A percentile compares a stretch with the other conserved stretches of the same genome.
Conservation (phyloP, 108 stramenopile species). For the Epithemia pelagica region DNA sequence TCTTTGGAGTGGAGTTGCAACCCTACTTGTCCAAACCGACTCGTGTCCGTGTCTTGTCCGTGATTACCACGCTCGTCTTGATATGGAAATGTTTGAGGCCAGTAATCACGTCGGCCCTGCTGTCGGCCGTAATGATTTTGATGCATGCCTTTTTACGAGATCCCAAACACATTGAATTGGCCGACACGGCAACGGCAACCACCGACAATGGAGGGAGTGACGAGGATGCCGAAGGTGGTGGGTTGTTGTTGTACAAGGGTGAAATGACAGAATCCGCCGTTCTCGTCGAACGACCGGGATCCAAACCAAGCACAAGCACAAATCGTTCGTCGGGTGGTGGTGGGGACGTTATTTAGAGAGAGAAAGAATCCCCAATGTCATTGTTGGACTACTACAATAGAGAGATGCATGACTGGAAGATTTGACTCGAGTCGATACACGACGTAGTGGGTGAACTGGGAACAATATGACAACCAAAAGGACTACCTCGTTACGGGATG, state of each 20-base stretch:
- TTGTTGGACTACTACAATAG: no score
- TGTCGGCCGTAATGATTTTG: constrained; percentile 55
- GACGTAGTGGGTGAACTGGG: no score
- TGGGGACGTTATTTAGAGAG: not conserved
- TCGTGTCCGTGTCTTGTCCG: constrained; percentile 48
- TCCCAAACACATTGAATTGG: constrained; percentile 64
- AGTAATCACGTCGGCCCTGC: constrained; percentile 37
- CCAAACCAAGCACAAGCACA: not conserved
- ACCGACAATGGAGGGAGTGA: not conserved
- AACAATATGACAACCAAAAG: no score
- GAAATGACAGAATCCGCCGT: not conserved
- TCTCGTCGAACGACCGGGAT: not conserved
- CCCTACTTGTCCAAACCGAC: constrained; percentile 52
- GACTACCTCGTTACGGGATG: no score
- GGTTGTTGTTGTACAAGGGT: not conserved
- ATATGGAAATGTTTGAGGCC: constrained; percentile 73
- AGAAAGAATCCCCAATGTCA: no score
- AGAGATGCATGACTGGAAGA: no score
- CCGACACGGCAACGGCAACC: not conserved
- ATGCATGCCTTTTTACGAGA: constrained; percentile 76
- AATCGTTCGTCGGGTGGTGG: not conserved
- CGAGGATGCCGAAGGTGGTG: not conserved
- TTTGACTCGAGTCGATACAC: no score
- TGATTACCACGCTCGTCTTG: constrained; percentile 50
- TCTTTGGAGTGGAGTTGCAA: constrained; percentile 56